These are phyloP conservation scores for Hericium coralloides DNA, from an alignment of 768 basidiomycete genomes.

Conservation along the genomic window DNA sequence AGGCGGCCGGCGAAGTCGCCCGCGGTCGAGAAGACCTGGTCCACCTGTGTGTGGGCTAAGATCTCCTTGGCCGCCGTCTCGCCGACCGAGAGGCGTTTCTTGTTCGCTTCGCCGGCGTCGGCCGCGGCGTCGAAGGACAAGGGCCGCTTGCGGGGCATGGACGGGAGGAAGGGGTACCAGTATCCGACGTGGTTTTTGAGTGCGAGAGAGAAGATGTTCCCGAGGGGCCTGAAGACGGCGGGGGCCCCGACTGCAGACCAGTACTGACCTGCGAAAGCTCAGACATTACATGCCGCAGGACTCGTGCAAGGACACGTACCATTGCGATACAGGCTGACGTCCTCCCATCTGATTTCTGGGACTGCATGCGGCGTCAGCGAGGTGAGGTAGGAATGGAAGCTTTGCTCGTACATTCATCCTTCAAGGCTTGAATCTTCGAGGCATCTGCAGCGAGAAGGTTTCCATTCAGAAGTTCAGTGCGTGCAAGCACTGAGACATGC, in stretches of 20 bases:
- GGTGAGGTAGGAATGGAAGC: background rate
- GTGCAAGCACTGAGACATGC: background rate
- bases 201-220: background rate
- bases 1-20: background rate
- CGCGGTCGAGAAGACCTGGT: background rate
- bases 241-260: background rate
- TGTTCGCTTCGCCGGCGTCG: background rate
- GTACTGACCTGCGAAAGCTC: background rate
- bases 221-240: background rate
- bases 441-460: background rate
- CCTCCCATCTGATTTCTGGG: background rate
- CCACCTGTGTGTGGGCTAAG: background rate
- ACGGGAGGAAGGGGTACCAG: background rate
- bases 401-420: background rate
- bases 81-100: background rate
- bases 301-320: background rate
- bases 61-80: background rate
- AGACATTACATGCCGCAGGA: background rate
- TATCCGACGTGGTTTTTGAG: background rate
- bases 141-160: background rate
- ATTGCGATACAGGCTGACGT: background rate
- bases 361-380: background rate
- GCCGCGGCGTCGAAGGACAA: background rate
- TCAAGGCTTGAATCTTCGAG: background rate
- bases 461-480: background rate